A percentile compares a stretch with the other conserved stretches of the same genome.
These are phyloP conservation scores for Aspergillus novofumigatus DNA, from an alignment of 2,329 filamentous ascomycete species.

Conservation along the genomic window DNA sequence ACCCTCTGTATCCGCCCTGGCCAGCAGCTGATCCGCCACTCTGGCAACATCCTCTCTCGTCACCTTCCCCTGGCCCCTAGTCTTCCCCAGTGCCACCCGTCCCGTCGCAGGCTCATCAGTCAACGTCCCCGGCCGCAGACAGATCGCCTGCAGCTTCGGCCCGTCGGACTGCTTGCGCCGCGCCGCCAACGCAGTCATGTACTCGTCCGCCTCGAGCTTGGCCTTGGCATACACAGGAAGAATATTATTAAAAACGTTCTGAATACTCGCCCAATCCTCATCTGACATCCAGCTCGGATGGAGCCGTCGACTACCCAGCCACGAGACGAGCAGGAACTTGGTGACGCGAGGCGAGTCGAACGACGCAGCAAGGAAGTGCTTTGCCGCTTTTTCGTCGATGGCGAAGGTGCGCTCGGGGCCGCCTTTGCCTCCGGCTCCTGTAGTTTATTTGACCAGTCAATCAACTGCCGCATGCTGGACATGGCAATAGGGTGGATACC, in stretches of 20 bases:
- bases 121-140: constrained; percentile 48
- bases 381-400: constrained; percentile 53
- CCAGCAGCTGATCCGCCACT: constrained; percentile 47
- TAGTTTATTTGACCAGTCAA: not conserved
- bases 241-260: constrained; percentile 46
- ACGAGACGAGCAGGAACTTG: constrained; percentile 55
- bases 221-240: constrained; percentile 51
- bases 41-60: constrained; percentile 50
- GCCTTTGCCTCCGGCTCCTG: constrained; percentile 55
- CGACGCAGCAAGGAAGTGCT: constrained; percentile 50
- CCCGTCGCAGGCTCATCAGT: constrained; percentile 46
- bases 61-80: constrained; percentile 42
- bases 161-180: constrained; percentile 25
- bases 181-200: constrained; percentile 45
- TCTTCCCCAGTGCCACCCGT: constrained; percentile 48
- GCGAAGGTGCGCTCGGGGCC: constrained; percentile 48
- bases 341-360: constrained; percentile 42
- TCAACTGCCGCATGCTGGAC: not conserved
- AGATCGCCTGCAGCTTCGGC: constrained; percentile 45
- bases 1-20: constrained; percentile 45
- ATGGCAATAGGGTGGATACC: constrained; percentile 4
- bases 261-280: constrained; percentile 42
- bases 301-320: constrained; percentile 47
- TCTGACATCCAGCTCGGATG: constrained; percentile 50
- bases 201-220: constrained; percentile 55